Base-by-base conservation (phyloP, 371 early-diverging fungal species). In the Phascolomyces articulosus region DNA sequence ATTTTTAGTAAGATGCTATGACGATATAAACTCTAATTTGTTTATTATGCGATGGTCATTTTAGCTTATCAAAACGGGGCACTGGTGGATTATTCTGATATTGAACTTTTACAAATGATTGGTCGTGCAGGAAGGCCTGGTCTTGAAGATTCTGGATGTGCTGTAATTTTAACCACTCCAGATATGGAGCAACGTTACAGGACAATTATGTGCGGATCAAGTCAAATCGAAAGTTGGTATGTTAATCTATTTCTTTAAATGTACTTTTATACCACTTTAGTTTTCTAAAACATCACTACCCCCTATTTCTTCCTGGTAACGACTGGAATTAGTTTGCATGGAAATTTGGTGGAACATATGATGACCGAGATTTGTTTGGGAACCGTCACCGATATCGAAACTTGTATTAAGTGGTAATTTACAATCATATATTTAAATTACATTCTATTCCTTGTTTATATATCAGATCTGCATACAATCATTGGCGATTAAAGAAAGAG, bases 71-170 rank as follows among this genome's bases (percentile, higher is more conserved):
- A 82, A 58, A 77, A 80, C 20, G 89, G 90, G 0, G 49, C 67
- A 31, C 81, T 81, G 63, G 58, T 53, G 6, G 90, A 93, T 63
- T 90, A 91, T 60, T 83, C 88, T 2, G 89, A 90, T 56, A 66
- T 91, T 16, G 93, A 92, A 49, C 55, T 93, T 6, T 74, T 92
- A 57, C 98, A 97, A 78, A 96, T 96, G 92, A 88, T 95, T 54
- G 98, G 98, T 0, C 81, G 98, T 53, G 97, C 97, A 10, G 97
- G 97, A 16, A 70, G 98, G 66, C 94, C 95, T 4, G 93, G 92
- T 65, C 91, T 90, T 75, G 95, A 96, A 63, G 85, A 79, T 51
- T 72, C 74, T 40, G 98, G 95, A 2, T 78, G 72, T 60, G 94
- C 88, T 8, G 85, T 93, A 7, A 86, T 97, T 34, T 79, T 97